These are phyloP conservation scores for Cnidoscolus chayamansa DNA, from an alignment of 441 rosid species.

Conservation along the genomic window DNA sequence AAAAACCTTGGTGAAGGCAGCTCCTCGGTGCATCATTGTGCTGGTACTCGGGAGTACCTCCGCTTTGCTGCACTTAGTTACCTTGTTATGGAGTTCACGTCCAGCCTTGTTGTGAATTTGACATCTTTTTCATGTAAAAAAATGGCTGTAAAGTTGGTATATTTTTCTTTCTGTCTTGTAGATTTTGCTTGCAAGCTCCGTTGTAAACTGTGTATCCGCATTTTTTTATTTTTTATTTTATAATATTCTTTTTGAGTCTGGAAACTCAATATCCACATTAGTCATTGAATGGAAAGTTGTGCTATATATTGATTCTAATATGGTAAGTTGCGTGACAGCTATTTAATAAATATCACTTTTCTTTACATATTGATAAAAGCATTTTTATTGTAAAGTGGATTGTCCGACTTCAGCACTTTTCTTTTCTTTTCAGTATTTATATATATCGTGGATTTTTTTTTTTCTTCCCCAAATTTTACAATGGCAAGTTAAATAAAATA, in stretches of 20 bases:
- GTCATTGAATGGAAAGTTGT: conserved; percentile 14
- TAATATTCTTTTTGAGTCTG: background rate
- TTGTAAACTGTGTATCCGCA: conserved; percentile 20
- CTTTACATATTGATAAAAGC: too few species aligned
- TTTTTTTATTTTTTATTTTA: background rate
- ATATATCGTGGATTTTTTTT: too few species aligned
- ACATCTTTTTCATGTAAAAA: background rate
- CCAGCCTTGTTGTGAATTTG: conserved; percentile 20
- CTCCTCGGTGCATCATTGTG: conserved; percentile 1
- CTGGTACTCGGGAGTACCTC: conserved; percentile 5
- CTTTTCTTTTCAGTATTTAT: too few species aligned
- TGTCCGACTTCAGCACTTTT: too few species aligned
- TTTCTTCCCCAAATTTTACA: too few species aligned
- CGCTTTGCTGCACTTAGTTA: conserved; percentile 17
- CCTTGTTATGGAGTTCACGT: conserved; percentile 15
- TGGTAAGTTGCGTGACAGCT: background rate
- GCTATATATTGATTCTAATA: background rate
- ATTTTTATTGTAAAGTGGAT: too few species aligned
- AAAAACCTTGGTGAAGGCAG: conserved; percentile 9
- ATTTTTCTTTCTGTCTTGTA: background rate
- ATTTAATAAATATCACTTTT: background rate
- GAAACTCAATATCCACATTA: conserved; percentile 23
- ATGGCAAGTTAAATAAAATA: too few species aligned
- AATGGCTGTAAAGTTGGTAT: conserved; percentile 34
- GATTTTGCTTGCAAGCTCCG: conserved; percentile 23